Evolutionary conservation across 768 basidiomycete species (phyloP).

Genomic region (Hypsizygus marmoreus): DNA sequence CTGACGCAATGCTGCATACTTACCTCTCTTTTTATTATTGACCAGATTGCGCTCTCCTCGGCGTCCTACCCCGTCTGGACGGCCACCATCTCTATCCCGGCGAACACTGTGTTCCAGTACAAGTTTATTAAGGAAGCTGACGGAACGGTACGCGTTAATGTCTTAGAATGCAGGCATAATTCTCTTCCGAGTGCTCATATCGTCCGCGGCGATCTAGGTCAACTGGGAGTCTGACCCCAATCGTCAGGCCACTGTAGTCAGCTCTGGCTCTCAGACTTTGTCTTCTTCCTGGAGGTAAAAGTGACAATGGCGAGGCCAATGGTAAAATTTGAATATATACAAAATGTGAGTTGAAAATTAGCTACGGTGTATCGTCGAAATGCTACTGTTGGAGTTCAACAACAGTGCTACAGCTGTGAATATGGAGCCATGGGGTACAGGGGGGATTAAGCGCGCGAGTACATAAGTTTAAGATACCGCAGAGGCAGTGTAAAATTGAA

Average conservation of each 20-base stretch:
- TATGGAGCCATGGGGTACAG: too few relatives aligned
- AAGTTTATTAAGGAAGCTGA: conserved; percentile 62
- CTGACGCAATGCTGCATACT: too few relatives aligned
- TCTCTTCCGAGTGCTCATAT: neutral
- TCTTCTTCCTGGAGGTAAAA: conserved; percentile 44
- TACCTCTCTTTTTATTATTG: neutral
- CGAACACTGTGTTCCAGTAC: conserved; percentile 52
- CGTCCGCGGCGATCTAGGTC: conserved; percentile 32
- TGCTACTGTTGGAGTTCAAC: too few relatives aligned
- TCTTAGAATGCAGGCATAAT: too few relatives aligned
- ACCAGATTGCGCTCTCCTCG: conserved; percentile 52
- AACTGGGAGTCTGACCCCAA: conserved; percentile 68
- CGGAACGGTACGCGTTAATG: conserved; percentile 52
- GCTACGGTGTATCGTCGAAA: too few relatives aligned
- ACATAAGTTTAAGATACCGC: too few relatives aligned
- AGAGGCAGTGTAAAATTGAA: too few relatives aligned
- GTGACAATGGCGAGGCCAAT: too few relatives aligned
- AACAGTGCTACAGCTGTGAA: too few relatives aligned
- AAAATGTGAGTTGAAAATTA: too few relatives aligned
- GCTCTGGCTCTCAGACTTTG: conserved; percentile 42
- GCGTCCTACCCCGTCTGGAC: conserved; percentile 58
- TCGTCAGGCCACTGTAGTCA: conserved; percentile 43
- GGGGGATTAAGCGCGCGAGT: too few relatives aligned
- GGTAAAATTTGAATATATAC: too few relatives aligned
- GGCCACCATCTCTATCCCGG: conserved; percentile 50